phyloP scores from a whole-genome alignment of 805 yeast genomes.

The Kregervanrija pseudodelftensis region DNA sequence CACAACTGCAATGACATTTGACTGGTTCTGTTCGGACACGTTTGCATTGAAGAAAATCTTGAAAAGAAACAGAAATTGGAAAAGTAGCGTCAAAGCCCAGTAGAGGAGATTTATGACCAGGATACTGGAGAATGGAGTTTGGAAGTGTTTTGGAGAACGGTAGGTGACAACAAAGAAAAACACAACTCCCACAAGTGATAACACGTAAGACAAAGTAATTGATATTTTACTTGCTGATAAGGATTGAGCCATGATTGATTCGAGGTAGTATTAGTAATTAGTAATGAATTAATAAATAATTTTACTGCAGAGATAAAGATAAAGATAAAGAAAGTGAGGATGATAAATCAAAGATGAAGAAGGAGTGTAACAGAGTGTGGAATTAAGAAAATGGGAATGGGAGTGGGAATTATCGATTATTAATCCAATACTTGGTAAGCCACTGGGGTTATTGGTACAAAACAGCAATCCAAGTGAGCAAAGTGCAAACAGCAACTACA shows the following conservation, averaged over 20 bases:
- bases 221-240: slow-evolving; percentile 28
- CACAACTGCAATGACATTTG: slow-evolving; percentile 32
- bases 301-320: too few species aligned
- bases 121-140: slow-evolving; percentile 68
- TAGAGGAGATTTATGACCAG: slow-evolving; percentile 41
- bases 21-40: slow-evolving; percentile 19
- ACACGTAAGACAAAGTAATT: slow-evolving; percentile 45
- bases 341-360: too few species aligned
- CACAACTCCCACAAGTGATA: slow-evolving; percentile 47
- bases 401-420: too few species aligned
- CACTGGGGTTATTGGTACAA: too few species aligned
- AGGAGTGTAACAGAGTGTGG: too few species aligned
- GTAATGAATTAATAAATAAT: too few species aligned
- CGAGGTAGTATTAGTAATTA: too few species aligned
- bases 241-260: slow-evolving; percentile 4
- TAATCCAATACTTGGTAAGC: too few species aligned
- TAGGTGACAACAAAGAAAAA: slow-evolving; percentile 52
- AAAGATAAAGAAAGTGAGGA: too few species aligned
- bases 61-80: slow-evolving; percentile 45
- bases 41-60: slow-evolving; percentile 31
- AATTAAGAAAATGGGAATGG: too few species aligned
- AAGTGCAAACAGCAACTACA: too few species aligned
- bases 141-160: slow-evolving; percentile 35
- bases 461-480: too few species aligned
- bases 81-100: slow-evolving; percentile 49